These are phyloP conservation scores for Kodamaea hsintzibuensis DNA, from an alignment of 805 yeast species.

Conservation along the genomic window DNA sequence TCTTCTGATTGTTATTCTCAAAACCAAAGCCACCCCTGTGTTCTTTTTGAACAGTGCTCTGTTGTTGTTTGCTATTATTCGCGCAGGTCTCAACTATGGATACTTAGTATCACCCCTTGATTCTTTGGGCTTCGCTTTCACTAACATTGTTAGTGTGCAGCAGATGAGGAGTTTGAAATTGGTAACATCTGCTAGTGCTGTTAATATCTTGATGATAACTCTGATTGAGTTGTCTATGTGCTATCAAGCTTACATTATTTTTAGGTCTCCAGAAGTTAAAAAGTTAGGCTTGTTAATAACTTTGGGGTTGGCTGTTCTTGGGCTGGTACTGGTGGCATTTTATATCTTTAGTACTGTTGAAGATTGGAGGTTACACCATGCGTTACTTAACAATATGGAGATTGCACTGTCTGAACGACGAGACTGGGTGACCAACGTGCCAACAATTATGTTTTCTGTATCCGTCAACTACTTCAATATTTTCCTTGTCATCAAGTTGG, in stretches of 20 bases:
- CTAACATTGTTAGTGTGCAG: slow-evolving; percentile 27
- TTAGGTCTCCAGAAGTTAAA: slow-evolving; percentile 55
- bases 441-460: slow-evolving; percentile 64
- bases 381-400: background rate
- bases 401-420: background rate
- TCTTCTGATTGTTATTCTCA: slow-evolving; percentile 9
- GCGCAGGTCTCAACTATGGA: slow-evolving; percentile 58
- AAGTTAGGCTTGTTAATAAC: slow-evolving; percentile 42
- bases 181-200: slow-evolving; percentile 61
- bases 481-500: slow-evolving; percentile 63
- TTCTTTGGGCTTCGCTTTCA: slow-evolving; percentile 45
- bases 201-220: slow-evolving; percentile 59
- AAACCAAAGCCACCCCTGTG: slow-evolving; percentile 62
- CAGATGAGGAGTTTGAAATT: slow-evolving; percentile 41
- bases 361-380: slow-evolving; percentile 19
- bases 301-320: slow-evolving; percentile 42
- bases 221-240: slow-evolving; percentile 66
- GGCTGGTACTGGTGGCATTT: slow-evolving; percentile 55
- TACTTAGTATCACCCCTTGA: slow-evolving; percentile 55
- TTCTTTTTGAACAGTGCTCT: slow-evolving; percentile 71
- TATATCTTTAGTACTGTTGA: slow-evolving; percentile 55
- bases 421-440: slow-evolving; percentile 49
- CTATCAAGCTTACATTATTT: slow-evolving; percentile 72
- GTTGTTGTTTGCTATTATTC: slow-evolving; percentile 55
- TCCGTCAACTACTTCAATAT: slow-evolving; percentile 65